Percentiles rank a stretch among this genome's conserved stretches.
These are phyloP conservation scores for Cudoniella acicularis DNA, from an alignment of 495 filamentous ascomycete genomes.

Conservation along the genomic window DNA sequence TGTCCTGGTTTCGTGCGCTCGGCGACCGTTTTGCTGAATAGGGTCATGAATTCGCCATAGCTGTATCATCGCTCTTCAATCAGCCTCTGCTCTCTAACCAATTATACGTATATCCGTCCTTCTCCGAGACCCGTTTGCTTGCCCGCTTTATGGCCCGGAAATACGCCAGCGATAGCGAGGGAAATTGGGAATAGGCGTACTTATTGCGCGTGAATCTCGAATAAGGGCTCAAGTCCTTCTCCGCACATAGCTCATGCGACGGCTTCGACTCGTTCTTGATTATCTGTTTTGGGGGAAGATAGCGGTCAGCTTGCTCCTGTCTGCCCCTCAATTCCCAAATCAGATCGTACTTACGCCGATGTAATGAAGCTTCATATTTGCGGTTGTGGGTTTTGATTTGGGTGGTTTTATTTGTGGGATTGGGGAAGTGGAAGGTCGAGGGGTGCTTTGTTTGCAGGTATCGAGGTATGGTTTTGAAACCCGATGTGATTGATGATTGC, in stretches of 20 bases:
- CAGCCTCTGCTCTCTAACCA: background rate
- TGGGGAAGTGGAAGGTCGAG: background rate
- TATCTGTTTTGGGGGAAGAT: conserved; percentile 53
- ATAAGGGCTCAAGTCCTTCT: conserved; percentile 76
- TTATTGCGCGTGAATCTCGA: conserved; percentile 73
- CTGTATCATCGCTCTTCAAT: conserved; percentile 4
- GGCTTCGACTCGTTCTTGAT: conserved; percentile 77
- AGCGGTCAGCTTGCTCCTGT: conserved; percentile 14
- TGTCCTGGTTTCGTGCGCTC: conserved; percentile 82
- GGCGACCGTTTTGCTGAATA: conserved; percentile 68
- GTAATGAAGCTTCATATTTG: conserved; percentile 89
- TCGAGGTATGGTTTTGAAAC: background rate
- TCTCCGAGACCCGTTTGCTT: too few relatives aligned
- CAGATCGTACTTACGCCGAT: conserved; percentile 65
- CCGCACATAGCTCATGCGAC: conserved; percentile 74
- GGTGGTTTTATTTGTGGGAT: background rate
- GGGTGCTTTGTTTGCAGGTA: background rate
- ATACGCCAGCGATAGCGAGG: background rate
- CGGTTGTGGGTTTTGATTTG: conserved; percentile 12
- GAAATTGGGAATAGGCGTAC: conserved; percentile 34
- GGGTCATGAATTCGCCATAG: conserved; percentile 59
- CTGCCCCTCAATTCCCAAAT: conserved; percentile 11
- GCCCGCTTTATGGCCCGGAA: too few relatives aligned
- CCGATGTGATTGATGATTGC: background rate
- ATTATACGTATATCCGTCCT: background rate